These are phyloP conservation scores for Verticillium albo-atrum DNA, from an alignment of 2,329 filamentous ascomycete species.

Conservation along the genomic window DNA sequence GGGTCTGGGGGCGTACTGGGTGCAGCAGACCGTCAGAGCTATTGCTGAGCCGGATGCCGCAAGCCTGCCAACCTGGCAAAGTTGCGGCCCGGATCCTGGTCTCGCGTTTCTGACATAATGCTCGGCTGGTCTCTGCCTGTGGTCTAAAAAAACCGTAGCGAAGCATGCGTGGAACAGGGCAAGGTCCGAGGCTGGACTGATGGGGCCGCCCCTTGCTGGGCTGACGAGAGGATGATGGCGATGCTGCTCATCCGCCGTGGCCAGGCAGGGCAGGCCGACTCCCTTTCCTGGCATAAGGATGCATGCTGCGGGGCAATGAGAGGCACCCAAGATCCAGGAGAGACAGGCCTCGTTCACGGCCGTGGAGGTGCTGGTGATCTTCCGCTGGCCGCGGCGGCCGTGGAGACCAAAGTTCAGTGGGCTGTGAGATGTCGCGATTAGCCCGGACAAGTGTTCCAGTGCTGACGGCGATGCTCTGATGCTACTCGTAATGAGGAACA, in stretches of 20 bases:
- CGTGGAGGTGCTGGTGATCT: not conserved
- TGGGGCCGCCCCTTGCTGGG: not conserved
- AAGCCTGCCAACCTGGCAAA: not conserved
- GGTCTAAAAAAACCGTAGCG: not conserved
- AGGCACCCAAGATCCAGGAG: not conserved
- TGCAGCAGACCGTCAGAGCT: not conserved
- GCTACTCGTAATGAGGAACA: not conserved
- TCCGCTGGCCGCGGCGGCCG: not conserved
- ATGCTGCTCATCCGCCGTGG: not conserved
- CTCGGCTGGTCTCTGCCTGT: not conserved
- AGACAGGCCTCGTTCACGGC: not conserved
- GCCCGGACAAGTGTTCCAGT: not conserved
- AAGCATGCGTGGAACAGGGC: not conserved
- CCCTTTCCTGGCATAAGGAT: not conserved
- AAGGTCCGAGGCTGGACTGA: not conserved
- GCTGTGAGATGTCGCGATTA: not conserved
- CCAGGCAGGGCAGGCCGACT: not conserved
- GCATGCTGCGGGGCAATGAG: not conserved
- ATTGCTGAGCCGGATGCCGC: not conserved
- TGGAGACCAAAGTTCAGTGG: not conserved
- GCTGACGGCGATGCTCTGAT: not conserved
- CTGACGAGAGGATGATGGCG: not conserved
- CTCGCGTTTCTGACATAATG: conserved; percentile 3
- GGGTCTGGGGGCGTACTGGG: not conserved
- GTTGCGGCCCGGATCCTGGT: not conserved